Percentiles rank a stretch among this genome's conserved stretches.
These are phyloP conservation scores for Arthrobotrys pseudoclavata DNA, from an alignment of 2,329 filamentous ascomycete species.

Conservation along the genomic window DNA sequence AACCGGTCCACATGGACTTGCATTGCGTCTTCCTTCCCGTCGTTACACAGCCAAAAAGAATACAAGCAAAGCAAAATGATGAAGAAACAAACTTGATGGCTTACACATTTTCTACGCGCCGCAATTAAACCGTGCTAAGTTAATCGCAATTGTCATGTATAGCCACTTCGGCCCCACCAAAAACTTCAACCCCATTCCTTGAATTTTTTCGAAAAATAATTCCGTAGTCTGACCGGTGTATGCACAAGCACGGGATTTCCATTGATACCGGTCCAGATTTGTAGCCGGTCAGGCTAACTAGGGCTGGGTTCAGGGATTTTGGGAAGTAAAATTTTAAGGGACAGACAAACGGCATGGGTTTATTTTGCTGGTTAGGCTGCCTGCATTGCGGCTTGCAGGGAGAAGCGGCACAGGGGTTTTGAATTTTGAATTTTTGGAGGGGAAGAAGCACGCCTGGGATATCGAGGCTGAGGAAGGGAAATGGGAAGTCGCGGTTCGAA, in stretches of 20 bases:
- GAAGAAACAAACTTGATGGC: neutral
- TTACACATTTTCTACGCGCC: constrained; percentile 19
- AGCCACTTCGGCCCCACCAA: neutral
- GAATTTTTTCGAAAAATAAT: constrained; percentile 4
- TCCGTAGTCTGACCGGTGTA: constrained; percentile 12
- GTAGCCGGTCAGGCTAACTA: constrained; percentile 10
- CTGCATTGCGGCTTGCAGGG: constrained; percentile 43
- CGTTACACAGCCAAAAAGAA: constrained; percentile 35
- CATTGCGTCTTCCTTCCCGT: constrained; percentile 33
- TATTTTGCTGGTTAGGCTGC: constrained; percentile 22
- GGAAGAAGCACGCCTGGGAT: neutral
- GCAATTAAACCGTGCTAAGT: constrained; percentile 30
- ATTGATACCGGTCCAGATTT: constrained; percentile 32
- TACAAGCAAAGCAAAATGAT: neutral
- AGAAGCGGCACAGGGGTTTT: constrained; percentile 24
- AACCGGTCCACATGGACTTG: constrained; percentile 28
- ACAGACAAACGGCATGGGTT: constrained; percentile 10
- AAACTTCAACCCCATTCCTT: constrained; percentile 43
- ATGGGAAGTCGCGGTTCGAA: constrained; percentile 36
- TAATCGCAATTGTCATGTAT: neutral
- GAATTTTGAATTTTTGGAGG: neutral
- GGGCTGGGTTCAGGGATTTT: constrained; percentile 31
- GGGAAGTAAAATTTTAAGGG: constrained; percentile 27
- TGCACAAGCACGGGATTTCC: constrained; percentile 21
- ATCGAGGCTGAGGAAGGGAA: neutral